Evolutionary conservation across 176 grass and related monocot species (phyloP), one percentile per base, ranked within the genome.

Genomic region (Carex scoparia): DNA sequence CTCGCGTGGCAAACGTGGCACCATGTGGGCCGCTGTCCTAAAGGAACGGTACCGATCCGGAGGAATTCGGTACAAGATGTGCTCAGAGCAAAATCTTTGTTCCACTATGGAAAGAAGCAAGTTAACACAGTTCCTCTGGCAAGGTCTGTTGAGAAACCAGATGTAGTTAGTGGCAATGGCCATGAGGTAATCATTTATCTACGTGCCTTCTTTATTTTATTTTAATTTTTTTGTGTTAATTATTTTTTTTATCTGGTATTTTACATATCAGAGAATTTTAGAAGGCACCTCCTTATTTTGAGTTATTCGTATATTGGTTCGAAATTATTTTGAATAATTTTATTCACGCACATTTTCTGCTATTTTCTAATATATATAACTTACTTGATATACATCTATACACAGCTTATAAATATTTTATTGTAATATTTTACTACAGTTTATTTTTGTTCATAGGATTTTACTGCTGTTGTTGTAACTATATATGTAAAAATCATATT

Each of bases 81-180:
- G 30, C 65, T 93, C 57, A 88, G 95, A 74, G 89, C 92, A 31
- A 71, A 86, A 28, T 94, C 92, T 54, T 32, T 98, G 89, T 77
- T 90, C 62, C 91, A 84, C 85, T 98, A 93, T 84, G 92, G 95
- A 42, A 92, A 92, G 84, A 98, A 97, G 90, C 65, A 80, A 23
- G 37, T 71, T 7, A 65, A 56, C 37, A 6, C 19, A 0, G 10
- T 60, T 65, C 74, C 86, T 55, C 86, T 91, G 7, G 42, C 87
- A 30, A 82, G 90, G 76, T 83, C 72, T 54, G 80, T 79, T 69
- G 69, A 91, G 16, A 86, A 89, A 19, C 95, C 95, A 0, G 95
- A 98, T 89, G 88, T 94, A 54, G 61, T 93, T 83, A 89, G 92
- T 85, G 95, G 92, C 86, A 98, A 94, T 83, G 95, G 95, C 38